Evolutionary conservation across 805 yeast species (phyloP), one percentile per base, ranked within the genome.

Genomic region (Candida andamanensis): DNA sequence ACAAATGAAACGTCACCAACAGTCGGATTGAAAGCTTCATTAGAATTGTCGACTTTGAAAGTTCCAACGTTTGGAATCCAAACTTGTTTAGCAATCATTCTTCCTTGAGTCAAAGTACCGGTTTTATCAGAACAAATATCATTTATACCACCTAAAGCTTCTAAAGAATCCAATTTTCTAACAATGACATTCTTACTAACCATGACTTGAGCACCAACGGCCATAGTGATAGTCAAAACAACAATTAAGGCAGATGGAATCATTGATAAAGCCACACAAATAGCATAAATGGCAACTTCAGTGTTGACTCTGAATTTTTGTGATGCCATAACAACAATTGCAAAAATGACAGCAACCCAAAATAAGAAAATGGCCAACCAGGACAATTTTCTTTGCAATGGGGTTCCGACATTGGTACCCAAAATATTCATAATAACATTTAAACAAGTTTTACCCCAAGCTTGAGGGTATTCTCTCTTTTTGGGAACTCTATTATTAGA

Each of bases 361-460:
- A 71, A 71, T 36, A 70, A 63, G 32, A 69, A 59, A 21, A 72
- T 72, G 4, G 76, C 77, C 49, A 60, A 39, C 75, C 73, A 47
- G 41, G 70, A 49, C 54, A 74, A 37, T 47, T 63, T 41, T 61
- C 74, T 45, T 52, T 54, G 74, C 49, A 55, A 66, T 39, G 54
- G 69, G 42, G 76, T 72, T 47, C 66, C 66, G 12, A 67, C 72
- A 15, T 58, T 62, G 15, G 66, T 55, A 33, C 76, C 73, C 32
- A 71, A 65, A 24, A 68, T 53, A 33, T 70, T 66, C 39, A 65
- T 59, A 37, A 66, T 50, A 25, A 69, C 52, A 28, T 73, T 70
- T 28, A 57, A 50, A 22, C 54, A 29, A 17, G 72, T 69, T 29
- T 67, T 67, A 26, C 55, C 50, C 30, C 41, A 38, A 8, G 63